Conservation (phyloP, 1,139 yeast species). For the Yamadazyma atmosphaerica region DNA sequence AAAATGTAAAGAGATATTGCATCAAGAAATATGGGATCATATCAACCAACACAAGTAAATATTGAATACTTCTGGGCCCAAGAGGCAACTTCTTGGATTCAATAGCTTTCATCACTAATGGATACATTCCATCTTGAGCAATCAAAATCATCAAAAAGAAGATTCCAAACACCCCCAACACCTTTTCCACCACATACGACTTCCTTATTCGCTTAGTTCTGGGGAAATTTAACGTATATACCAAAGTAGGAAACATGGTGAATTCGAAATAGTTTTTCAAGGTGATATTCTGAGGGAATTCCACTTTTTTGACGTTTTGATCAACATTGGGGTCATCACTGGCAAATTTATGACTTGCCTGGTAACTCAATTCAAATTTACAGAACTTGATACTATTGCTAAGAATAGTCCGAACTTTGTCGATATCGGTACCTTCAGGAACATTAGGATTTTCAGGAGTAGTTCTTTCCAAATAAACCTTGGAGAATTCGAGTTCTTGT, state of each 20-base stretch:
- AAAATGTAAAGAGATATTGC: constrained; percentile 77
- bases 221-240: constrained; percentile 78
- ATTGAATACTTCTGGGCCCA: constrained; percentile 46
- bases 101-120: constrained; percentile 64
- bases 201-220: constrained; percentile 69
- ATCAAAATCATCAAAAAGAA: constrained; percentile 78
- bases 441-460: constrained; percentile 11
- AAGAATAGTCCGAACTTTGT: constrained; percentile 28
- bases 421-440: constrained; percentile 25
- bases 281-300: constrained; percentile 75
- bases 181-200: constrained; percentile 67
- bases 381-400: constrained; percentile 59
- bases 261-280: constrained; percentile 66
- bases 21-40: constrained; percentile 76
- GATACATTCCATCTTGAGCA: constrained; percentile 79
- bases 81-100: constrained; percentile 50
- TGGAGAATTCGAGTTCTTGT: constrained; percentile 57
- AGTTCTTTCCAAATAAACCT: constrained; percentile 26
- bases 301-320: constrained; percentile 21
- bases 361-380: constrained; percentile 59
- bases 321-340: constrained; percentile 20
- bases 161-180: constrained; percentile 82
- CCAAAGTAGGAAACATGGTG: constrained; percentile 90
- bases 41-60: constrained; percentile 67
- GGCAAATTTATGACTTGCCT: constrained; percentile 27